Evolutionary conservation across 164 flowering plant species (phyloP).

Genomic region (Stephania japonica): DNA sequence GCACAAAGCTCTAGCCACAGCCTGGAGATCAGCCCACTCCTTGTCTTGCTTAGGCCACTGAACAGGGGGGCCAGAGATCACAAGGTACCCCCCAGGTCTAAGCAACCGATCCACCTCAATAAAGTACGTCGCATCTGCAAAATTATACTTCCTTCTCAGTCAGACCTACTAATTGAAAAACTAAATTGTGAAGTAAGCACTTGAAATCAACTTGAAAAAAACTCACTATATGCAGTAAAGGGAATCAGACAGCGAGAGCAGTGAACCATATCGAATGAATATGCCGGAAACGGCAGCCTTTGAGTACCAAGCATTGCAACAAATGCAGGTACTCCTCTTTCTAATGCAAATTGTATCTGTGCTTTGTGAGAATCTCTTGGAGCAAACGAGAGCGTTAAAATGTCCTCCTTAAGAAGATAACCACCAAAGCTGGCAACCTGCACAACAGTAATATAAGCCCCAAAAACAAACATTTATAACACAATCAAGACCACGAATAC

Average conservation of each 20-base stretch:
- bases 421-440: slow-evolving; percentile 99
- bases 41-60: slow-evolving; percentile 96
- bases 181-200: background rate
- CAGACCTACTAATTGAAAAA: background rate
- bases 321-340: slow-evolving; percentile 92
- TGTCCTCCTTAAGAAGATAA: slow-evolving; percentile 53
- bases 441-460: slow-evolving; percentile 10
- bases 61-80: slow-evolving; percentile 97
- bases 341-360: slow-evolving; percentile 93
- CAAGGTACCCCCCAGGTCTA: slow-evolving; percentile 89
- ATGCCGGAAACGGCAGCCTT: slow-evolving; percentile 88
- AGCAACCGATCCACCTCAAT: slow-evolving; percentile 90
- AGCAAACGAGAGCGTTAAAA: slow-evolving; percentile 91
- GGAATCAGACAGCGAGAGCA: slow-evolving; percentile 96
- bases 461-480: slow-evolving; percentile 3
- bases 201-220: background rate
- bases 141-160: slow-evolving; percentile 7
- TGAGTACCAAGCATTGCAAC: slow-evolving; percentile 99
- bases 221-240: slow-evolving; percentile 91
- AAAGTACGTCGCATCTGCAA: slow-evolving; percentile 95
- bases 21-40: slow-evolving; percentile 98
- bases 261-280: slow-evolving; percentile 84
- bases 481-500: slow-evolving; percentile 2
- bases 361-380: slow-evolving; percentile 98
- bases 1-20: slow-evolving; percentile 78